phyloP scores from a whole-genome alignment of 2,329 filamentous ascomycete genomes.

The Lachnum nothofagi region DNA sequence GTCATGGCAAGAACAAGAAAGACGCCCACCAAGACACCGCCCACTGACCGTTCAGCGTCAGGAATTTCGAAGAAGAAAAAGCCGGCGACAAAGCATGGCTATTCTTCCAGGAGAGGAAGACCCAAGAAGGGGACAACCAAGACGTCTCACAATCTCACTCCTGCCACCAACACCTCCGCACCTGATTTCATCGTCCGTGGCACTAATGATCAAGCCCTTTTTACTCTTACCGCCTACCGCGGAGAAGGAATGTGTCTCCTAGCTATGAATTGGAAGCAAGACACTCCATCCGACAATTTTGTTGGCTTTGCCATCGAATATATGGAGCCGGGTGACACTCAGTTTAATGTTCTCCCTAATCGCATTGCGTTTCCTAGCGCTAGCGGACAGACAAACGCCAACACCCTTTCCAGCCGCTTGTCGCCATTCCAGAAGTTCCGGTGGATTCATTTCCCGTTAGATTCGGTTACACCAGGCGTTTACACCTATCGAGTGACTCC shows the following conservation, averaged over 20 bases:
- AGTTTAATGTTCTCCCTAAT: constrained; percentile 20
- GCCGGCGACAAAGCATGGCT: too few relatives aligned
- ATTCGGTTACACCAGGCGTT: constrained; percentile 13
- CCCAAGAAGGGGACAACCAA: constrained; percentile 4
- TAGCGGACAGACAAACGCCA: constrained; percentile 11
- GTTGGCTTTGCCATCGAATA: constrained; percentile 23
- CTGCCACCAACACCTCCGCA: constrained; percentile 16
- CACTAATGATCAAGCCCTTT: constrained; percentile 17
- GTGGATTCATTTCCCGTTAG: constrained; percentile 22
- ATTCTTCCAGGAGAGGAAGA: constrained; percentile 1
- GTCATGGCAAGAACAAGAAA: constrained; percentile 10
- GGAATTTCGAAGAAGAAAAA: constrained; percentile 3
- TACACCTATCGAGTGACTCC: constrained; percentile 20
- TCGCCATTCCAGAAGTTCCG: constrained; percentile 23
- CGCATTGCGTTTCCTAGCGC: constrained; percentile 19
- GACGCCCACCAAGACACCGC: constrained; percentile 1
- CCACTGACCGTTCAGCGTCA: not conserved
- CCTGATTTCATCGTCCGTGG: constrained; percentile 19
- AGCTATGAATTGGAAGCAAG: constrained; percentile 23
- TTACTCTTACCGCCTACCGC: constrained; percentile 19
- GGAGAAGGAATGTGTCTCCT: constrained; percentile 23
- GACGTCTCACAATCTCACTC: constrained; percentile 1
- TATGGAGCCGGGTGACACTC: constrained; percentile 12
- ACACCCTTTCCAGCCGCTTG: constrained; percentile 21
- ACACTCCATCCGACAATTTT: constrained; percentile 19